phyloP scores from a whole-genome alignment of 2,329 filamentous ascomycete genomes.

The Fonsecaea erecta region DNA sequence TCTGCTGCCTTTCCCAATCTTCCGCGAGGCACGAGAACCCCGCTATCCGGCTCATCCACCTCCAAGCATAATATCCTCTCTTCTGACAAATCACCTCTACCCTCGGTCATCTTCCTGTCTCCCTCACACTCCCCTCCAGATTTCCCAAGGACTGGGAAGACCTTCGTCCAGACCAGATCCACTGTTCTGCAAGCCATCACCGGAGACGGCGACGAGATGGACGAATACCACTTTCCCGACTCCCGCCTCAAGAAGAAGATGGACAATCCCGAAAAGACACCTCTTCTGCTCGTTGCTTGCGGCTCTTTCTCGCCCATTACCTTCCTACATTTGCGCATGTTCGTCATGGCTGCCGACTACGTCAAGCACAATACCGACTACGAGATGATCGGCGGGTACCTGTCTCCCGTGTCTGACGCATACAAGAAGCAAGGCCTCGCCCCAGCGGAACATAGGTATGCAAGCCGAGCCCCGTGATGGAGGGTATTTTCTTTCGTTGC shows the following conservation, averaged over 20 bases:
- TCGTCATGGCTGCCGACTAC: constrained; percentile 83
- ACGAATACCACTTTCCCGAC: constrained; percentile 52
- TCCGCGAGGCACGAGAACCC: constrained; percentile 18
- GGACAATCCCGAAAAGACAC: constrained; percentile 54
- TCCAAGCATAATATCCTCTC: constrained; percentile 11
- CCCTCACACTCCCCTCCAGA: constrained; percentile 5
- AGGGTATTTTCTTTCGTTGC: constrained; percentile 1
- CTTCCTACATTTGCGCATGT: constrained; percentile 82
- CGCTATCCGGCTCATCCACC: constrained; percentile 23
- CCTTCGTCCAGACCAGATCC: constrained; percentile 20
- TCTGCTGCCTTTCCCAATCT: constrained; percentile 1
- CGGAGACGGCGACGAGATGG: constrained; percentile 38
- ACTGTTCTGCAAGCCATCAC: constrained; percentile 35
- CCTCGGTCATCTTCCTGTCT: constrained; percentile 20
- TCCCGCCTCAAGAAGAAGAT: constrained; percentile 52
- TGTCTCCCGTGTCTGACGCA: constrained; percentile 75
- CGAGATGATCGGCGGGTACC: constrained; percentile 84
- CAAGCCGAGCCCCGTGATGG: constrained; percentile 1
- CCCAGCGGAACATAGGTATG: constrained; percentile 68
- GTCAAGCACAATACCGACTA: constrained; percentile 75
- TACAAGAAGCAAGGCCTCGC: constrained; percentile 83
- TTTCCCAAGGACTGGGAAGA: neutral
- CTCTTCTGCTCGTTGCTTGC: constrained; percentile 55
- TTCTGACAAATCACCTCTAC: constrained; percentile 29
- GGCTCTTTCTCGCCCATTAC: constrained; percentile 74